phyloP scores from a whole-genome alignment of 768 basidiomycete species.

The Pleurotus djamor region DNA sequence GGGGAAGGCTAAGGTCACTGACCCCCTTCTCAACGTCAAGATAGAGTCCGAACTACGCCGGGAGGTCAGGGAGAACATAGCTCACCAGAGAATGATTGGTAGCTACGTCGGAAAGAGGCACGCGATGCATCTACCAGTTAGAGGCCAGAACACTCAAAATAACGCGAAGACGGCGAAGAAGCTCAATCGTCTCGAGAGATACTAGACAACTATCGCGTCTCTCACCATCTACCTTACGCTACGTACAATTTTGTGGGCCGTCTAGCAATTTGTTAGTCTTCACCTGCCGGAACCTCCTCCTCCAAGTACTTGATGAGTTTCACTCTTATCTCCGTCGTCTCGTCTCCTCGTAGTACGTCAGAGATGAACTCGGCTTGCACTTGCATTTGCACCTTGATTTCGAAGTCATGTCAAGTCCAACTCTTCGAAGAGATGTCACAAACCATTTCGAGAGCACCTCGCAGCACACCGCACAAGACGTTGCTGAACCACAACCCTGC shows the following conservation, averaged over 20 bases:
- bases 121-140: constrained; percentile 89
- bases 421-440: constrained; percentile 16
- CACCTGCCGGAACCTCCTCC: constrained; percentile 92
- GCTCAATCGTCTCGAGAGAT: constrained; percentile 82
- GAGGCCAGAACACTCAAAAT: constrained; percentile 90
- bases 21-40: constrained; percentile 72
- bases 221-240: neutral
- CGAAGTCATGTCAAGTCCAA: constrained; percentile 7
- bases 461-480: constrained; percentile 89
- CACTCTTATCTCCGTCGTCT: constrained; percentile 91
- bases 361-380: constrained; percentile 88
- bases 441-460: constrained; percentile 97
- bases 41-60: constrained; percentile 87
- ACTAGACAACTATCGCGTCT: constrained; percentile 4
- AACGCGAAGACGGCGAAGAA: constrained; percentile 91
- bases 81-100: constrained; percentile 90
- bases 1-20: constrained; percentile 27
- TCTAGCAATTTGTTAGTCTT: constrained; percentile 56
- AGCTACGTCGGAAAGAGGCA: constrained; percentile 92
- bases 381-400: constrained; percentile 89
- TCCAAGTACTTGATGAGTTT: constrained; percentile 89
- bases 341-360: constrained; percentile 90
- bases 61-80: constrained; percentile 86
- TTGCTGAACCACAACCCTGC: constrained; percentile 98
- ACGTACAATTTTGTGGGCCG: neutral